A percentile compares a stretch with the other conserved stretches of the same genome.
Evolutionary conservation across 768 basidiomycete species (phyloP).

Genomic region (Dictyophora rubrovolvata): DNA sequence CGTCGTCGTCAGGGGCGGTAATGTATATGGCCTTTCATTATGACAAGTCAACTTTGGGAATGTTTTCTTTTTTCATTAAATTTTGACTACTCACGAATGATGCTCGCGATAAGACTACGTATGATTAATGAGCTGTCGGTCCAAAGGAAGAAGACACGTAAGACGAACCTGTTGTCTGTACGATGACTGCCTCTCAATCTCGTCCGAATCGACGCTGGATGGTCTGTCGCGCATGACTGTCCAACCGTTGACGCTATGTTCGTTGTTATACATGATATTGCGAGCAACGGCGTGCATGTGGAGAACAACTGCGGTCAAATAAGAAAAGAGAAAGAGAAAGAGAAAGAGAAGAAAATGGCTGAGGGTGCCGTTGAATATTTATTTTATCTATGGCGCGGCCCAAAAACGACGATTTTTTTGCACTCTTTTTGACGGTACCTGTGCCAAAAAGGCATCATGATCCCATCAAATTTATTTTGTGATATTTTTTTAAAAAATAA

Average conservation of each 20-base stretch:
- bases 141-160: not conserved
- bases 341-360: not conserved
- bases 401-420: not conserved
- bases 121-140: not conserved
- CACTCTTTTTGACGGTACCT: not conserved
- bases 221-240: conserved; percentile 6
- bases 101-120: not conserved
- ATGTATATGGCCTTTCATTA: conserved; percentile 2
- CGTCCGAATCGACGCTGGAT: not conserved
- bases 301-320: not conserved
- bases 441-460: not conserved
- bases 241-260: conserved; percentile 6
- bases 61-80: not conserved
- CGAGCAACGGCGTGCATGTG: conserved; percentile 4
- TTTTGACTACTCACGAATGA: not conserved
- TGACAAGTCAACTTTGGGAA: not conserved
- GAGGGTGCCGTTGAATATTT: no score
- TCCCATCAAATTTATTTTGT: not conserved
- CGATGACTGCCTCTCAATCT: not conserved
- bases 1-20: conserved; percentile 4
- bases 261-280: not conserved
- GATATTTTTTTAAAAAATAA: not conserved
- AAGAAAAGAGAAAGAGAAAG: not conserved
- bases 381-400: no score
- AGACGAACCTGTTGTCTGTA: not conserved